Conservation (phyloP, 2,329 filamentous ascomycete species). For the Leptosphaerulina australis region DNA sequence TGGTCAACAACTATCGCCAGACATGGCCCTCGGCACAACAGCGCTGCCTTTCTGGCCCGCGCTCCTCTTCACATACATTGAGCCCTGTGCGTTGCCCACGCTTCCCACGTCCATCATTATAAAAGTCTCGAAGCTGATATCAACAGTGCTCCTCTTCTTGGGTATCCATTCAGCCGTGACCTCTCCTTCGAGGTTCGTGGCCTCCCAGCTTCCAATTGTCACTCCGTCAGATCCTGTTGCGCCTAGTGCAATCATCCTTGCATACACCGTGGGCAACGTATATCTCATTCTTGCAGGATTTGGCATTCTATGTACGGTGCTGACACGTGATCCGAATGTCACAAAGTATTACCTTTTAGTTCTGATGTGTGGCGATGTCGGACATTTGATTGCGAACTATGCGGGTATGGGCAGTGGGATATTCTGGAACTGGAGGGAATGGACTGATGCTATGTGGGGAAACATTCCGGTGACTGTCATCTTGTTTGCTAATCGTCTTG, state of each 20-base stretch:
- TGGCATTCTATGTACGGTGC: slow-evolving; percentile 30
- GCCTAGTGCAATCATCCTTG: slow-evolving; percentile 20
- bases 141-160: slow-evolving; percentile 14
- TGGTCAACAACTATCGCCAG: too few species aligned
- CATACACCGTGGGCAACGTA: slow-evolving; percentile 34
- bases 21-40: slow-evolving; percentile 36
- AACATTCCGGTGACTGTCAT: slow-evolving; percentile 33
- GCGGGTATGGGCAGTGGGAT: slow-evolving; percentile 25
- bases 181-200: slow-evolving; percentile 22
- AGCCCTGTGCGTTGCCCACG: slow-evolving; percentile 28
- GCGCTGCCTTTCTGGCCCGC: slow-evolving; percentile 32
- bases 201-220: slow-evolving; percentile 22
- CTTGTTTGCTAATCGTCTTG: slow-evolving; percentile 28
- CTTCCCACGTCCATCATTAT: too few species aligned
- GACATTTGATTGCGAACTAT: slow-evolving; percentile 34
- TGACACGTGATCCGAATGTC: slow-evolving; percentile 31
- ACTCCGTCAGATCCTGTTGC: slow-evolving; percentile 13
- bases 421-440: slow-evolving; percentile 29
- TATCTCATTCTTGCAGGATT: slow-evolving; percentile 29
- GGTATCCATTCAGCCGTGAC: slow-evolving; percentile 23
- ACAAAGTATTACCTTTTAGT: slow-evolving; percentile 30
- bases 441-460: slow-evolving; percentile 35
- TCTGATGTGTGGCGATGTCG: slow-evolving; percentile 27
- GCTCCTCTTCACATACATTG: slow-evolving; percentile 35
- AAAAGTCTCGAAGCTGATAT: too few species aligned